Evolutionary conservation across 2,329 filamentous ascomycete species (phyloP).

Genomic region (Hypoxylon sp.): DNA sequence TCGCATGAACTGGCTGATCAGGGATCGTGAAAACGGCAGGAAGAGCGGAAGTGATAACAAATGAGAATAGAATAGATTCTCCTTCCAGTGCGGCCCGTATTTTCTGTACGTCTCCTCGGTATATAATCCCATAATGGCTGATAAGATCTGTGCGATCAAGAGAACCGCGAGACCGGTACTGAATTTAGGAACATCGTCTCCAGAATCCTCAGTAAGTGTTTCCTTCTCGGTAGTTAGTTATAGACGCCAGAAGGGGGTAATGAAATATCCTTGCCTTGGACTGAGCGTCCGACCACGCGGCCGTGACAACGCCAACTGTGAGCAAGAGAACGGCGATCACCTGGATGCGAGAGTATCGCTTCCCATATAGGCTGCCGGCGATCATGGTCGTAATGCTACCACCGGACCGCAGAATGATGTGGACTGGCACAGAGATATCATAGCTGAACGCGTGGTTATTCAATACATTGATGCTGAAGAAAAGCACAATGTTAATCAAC

Average conservation of each 20-base stretch:
- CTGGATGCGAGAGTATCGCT: conserved; percentile 85
- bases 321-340: conserved; percentile 85
- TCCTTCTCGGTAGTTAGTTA: conserved; percentile 52
- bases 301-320: conserved; percentile 87
- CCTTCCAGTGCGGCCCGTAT: conserved; percentile 92
- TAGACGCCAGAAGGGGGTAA: background rate
- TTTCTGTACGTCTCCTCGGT: conserved; percentile 89
- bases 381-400: conserved; percentile 96
- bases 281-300: conserved; percentile 90
- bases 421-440: conserved; percentile 94
- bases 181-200: conserved; percentile 61
- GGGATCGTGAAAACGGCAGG: conserved; percentile 76
- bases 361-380: conserved; percentile 89
- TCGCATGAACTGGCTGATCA: conserved; percentile 74
- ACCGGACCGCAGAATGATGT: conserved; percentile 95
- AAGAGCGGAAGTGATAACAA: conserved; percentile 83
- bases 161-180: conserved; percentile 84
- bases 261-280: conserved; percentile 74
- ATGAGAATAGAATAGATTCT: conserved; percentile 95
- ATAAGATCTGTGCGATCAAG: conserved; percentile 89
- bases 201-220: conserved; percentile 45
- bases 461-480: conserved; percentile 93
- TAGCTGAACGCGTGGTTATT: conserved; percentile 99
- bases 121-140: conserved; percentile 94
- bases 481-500: conserved; percentile 89